Percentiles rank a stretch among this genome's conserved stretches.
Conservation (phyloP, 1,139 yeast species). For the Saccharomycopsis crataegensis region DNA sequence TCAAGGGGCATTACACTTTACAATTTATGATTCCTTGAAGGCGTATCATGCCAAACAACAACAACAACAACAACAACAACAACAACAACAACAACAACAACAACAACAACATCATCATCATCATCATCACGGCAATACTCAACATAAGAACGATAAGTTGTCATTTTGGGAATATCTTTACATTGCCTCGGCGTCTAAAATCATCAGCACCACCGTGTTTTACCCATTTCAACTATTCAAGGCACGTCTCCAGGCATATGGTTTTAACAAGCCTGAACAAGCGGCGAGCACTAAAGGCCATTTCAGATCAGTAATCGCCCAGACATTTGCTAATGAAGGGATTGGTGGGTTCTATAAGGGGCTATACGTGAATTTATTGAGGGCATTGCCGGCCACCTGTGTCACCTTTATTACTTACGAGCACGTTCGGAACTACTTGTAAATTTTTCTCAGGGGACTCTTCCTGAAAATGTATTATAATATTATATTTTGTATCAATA, state of each 20-base stretch:
- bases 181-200: conserved; percentile 64
- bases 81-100: conserved; percentile 16
- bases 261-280: conserved; percentile 23
- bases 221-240: conserved; percentile 85
- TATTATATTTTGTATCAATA: neutral
- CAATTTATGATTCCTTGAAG: conserved; percentile 74
- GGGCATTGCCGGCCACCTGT: conserved; percentile 73
- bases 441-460: neutral
- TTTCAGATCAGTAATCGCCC: conserved; percentile 27
- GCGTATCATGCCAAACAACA: conserved; percentile 1
- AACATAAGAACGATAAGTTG: conserved; percentile 27
- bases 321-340: conserved; percentile 41
- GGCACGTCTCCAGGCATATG: conserved; percentile 63
- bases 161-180: conserved; percentile 50
- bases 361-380: conserved; percentile 45
- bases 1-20: conserved; percentile 84
- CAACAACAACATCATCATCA: conserved; percentile 20
- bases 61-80: conserved; percentile 15
- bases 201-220: conserved; percentile 56
- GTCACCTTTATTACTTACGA: conserved; percentile 65
- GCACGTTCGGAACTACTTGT: conserved; percentile 28
- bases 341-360: conserved; percentile 74
- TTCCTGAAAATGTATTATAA: neutral
- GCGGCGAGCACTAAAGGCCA: conserved; percentile 48
- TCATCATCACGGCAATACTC: conserved; percentile 22